A percentile compares a stretch with the other conserved stretches of the same genome.
These are phyloP conservation scores for Sclerotiophoma versabilis DNA, from an alignment of 2,329 filamentous ascomycete species.

Conservation along the genomic window DNA sequence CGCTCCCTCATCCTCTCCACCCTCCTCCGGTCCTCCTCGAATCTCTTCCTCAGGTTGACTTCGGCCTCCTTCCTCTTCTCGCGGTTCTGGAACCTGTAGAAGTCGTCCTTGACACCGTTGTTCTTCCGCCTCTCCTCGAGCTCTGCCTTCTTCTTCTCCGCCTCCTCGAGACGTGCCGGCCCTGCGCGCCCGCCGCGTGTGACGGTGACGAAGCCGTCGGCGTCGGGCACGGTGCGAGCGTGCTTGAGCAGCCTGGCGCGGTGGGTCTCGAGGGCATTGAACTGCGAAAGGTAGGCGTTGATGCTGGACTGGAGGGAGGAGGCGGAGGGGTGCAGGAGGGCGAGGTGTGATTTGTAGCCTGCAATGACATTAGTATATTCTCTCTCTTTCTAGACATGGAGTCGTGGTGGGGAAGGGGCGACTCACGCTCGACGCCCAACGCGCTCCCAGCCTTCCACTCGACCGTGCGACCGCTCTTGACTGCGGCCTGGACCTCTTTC, in stretches of 20 bases:
- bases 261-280: constrained; percentile 70
- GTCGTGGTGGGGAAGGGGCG: constrained; percentile 16
- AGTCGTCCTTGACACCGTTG: constrained; percentile 66
- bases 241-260: constrained; percentile 67
- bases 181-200: constrained; percentile 74
- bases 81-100: constrained; percentile 84
- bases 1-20: constrained; percentile 74
- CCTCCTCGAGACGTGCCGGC: constrained; percentile 75
- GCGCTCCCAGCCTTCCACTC: constrained; percentile 67
- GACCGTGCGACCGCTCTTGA: constrained; percentile 65
- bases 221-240: constrained; percentile 81
- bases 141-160: constrained; percentile 62
- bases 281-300: constrained; percentile 87
- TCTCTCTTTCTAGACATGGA: no score
- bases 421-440: constrained; percentile 62
- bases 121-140: constrained; percentile 65
- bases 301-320: constrained; percentile 73
- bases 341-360: constrained; percentile 70
- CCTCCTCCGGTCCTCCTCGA: constrained; percentile 78
- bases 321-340: constrained; percentile 73
- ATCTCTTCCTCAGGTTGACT: constrained; percentile 71
- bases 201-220: constrained; percentile 95
- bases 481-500: constrained; percentile 73
- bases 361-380: constrained; percentile 35
- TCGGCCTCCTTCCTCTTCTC: constrained; percentile 81